Evolutionary conservation across 352 stramenopile genomes (phyloP), one percentile per base, ranked within the genome.

Genomic region (Globisporangium middletonii): DNA sequence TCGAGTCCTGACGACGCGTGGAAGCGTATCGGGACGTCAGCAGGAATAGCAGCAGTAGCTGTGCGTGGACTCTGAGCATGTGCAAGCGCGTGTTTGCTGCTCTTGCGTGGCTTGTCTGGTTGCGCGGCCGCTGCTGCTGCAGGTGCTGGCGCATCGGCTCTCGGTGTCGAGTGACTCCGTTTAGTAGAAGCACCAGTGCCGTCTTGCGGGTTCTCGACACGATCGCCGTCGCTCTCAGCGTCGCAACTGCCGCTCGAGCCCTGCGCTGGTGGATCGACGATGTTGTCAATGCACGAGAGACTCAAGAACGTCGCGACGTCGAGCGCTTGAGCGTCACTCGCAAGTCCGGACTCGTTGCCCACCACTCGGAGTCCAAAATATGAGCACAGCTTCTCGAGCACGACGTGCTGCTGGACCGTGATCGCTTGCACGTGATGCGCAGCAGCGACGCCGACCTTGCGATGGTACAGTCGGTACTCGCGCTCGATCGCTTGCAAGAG

Each of bases 401-500:
- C 85, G 18, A 72, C n/a, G 0, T 63, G n/a, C 0, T 64, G 61
- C 50, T 95, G 79, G 19, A 63, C 72, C 8, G 69, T 58, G 4
- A 78, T 80, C 15, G 73, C 72, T 23, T 68, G 50, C 9, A 82
- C 71, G 46, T 94, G 82, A 51, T 87, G 75, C 4, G 68, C 46
- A 19, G 77, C 77, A 23, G 78, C 79, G 8, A 86, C 37, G 26
- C 53, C 53, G 1, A 71, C 62, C 16, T 69, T 68, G 27, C 69
- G 70, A 50, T 86, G 80, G 63, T 91, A 94, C 13, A 71, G 53
- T 12, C 89, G 81, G 65, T 97, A 96, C 26, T 83, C 77, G 6
- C 45, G 59, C 63, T 96, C 89, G 38, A 96, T 83, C 15, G 68
- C 27, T 26, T 76, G 72, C 2, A 97, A 68, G 1, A 96, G 44